A percentile compares a stretch with the other conserved stretches of the same genome.
Evolutionary conservation across 2,329 filamentous ascomycete genomes (phyloP).

Genomic region (Pseudogymnoascus sp.): DNA sequence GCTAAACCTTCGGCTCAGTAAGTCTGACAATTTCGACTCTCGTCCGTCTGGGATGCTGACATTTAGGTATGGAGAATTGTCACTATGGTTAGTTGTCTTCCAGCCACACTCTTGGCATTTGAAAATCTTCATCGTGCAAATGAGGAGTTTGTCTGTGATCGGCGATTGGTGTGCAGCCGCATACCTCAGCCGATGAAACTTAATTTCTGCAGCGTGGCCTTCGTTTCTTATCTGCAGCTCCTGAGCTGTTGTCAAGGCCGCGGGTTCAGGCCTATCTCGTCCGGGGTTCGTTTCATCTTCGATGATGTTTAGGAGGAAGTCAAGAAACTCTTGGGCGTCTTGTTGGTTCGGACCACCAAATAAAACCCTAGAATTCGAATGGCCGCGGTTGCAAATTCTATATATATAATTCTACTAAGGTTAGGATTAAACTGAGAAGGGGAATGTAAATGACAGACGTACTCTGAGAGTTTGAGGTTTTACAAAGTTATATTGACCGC

Average conservation of each 20-base stretch:
- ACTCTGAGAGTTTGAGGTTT: conserved; percentile 52
- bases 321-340: conserved; percentile 84
- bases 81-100: conserved; percentile 67
- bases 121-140: neutral
- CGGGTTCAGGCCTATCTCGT: conserved; percentile 51
- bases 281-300: conserved; percentile 77
- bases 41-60: conserved; percentile 5
- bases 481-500: conserved; percentile 32
- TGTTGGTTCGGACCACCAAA: conserved; percentile 76
- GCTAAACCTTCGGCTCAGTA: neutral
- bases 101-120: conserved; percentile 28
- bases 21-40: neutral
- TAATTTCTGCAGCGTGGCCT: neutral
- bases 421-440: conserved; percentile 19
- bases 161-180: neutral
- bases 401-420: conserved; percentile 52
- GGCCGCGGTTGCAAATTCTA: conserved; percentile 52
- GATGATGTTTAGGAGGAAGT: conserved; percentile 72
- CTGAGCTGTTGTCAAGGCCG: conserved; percentile 41
- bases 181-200: conserved; percentile 10
- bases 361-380: conserved; percentile 37
- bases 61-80: conserved; percentile 41
- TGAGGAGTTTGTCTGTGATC: neutral
- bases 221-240: conserved; percentile 10
- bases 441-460: conserved; percentile 23